Conservation (phyloP, 2,329 filamentous ascomycete genomes). For the Chrysosporium keratinophilum region DNA sequence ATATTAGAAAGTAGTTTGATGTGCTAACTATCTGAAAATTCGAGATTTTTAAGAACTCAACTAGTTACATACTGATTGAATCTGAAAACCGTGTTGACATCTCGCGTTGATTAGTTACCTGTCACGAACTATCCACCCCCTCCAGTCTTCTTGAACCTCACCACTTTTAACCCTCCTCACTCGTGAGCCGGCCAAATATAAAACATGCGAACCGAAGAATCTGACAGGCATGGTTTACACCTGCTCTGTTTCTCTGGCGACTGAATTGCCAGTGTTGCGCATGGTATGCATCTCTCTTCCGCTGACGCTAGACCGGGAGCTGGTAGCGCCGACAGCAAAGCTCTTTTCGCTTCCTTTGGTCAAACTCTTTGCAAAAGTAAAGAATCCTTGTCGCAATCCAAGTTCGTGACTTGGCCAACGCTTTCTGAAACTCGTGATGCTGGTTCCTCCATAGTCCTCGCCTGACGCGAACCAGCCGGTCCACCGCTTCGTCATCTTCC, state of each 20-base stretch:
- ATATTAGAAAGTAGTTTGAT: too few relatives aligned
- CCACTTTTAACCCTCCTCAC: not conserved
- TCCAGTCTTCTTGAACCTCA: too few relatives aligned
- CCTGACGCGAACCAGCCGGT: slow-evolving; percentile 25
- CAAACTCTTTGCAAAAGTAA: slow-evolving; percentile 24
- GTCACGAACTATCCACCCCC: too few relatives aligned
- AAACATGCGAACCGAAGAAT: not conserved
- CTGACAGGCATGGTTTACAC: not conserved
- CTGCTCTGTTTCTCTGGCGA: not conserved
- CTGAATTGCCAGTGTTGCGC: slow-evolving; percentile 3
- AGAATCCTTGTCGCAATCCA: slow-evolving; percentile 26
- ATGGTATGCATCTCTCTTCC: slow-evolving; percentile 1
- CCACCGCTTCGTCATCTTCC: slow-evolving; percentile 49
- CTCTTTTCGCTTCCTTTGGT: slow-evolving; percentile 23
- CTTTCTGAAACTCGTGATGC: slow-evolving; percentile 18
- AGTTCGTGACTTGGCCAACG: slow-evolving; percentile 21
- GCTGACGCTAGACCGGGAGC: slow-evolving; percentile 13
- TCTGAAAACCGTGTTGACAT: too few relatives aligned
- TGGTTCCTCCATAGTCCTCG: slow-evolving; percentile 22
- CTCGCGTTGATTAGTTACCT: too few relatives aligned
- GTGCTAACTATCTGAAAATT: too few relatives aligned
- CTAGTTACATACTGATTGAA: too few relatives aligned
- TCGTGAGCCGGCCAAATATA: not conserved
- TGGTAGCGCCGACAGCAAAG: slow-evolving; percentile 9
- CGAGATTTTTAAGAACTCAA: too few relatives aligned